Evolutionary conservation across 225 moss, liverwort and hornwort species (phyloP).

Genomic region (Rhytidiadelphus loreus): DNA sequence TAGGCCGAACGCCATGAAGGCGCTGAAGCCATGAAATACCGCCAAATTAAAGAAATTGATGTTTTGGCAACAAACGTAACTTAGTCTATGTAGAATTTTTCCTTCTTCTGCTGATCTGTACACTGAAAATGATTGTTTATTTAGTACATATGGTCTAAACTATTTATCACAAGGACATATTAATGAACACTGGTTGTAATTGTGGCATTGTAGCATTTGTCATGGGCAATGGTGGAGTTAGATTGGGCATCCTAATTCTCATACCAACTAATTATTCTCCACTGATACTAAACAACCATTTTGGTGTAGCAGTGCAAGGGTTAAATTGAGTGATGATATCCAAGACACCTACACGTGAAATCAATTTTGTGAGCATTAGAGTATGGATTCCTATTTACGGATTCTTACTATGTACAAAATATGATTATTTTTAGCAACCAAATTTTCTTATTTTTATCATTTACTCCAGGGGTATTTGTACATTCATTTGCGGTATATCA

Average conservation of each 20-base stretch:
- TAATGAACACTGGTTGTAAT: not conserved
- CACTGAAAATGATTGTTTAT: not conserved
- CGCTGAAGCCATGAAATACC: not conserved
- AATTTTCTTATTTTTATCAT: not conserved
- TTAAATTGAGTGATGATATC: not conserved
- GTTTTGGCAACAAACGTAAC: not conserved
- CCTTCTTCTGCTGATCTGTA: not conserved
- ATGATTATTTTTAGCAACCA: not conserved
- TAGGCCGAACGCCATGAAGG: not conserved
- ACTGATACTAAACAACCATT: not conserved
- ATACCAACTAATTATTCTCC: not conserved
- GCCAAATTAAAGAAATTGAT: not conserved
- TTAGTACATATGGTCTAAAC: not conserved
- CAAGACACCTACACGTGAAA: not conserved
- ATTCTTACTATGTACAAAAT: not conserved
- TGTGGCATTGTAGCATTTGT: not conserved
- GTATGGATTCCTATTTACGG: fast-evolving
- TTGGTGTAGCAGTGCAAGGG: not conserved
- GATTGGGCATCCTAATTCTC: not conserved
- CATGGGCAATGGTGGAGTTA: not conserved
- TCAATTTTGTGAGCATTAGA: not conserved
- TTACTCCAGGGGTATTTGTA: not conserved
- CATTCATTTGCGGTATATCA: no score
- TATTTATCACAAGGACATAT: not conserved
- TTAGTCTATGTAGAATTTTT: not conserved